Base-by-base conservation (phyloP, 208 protist species). In the Wallacemonas sp. region DNA sequence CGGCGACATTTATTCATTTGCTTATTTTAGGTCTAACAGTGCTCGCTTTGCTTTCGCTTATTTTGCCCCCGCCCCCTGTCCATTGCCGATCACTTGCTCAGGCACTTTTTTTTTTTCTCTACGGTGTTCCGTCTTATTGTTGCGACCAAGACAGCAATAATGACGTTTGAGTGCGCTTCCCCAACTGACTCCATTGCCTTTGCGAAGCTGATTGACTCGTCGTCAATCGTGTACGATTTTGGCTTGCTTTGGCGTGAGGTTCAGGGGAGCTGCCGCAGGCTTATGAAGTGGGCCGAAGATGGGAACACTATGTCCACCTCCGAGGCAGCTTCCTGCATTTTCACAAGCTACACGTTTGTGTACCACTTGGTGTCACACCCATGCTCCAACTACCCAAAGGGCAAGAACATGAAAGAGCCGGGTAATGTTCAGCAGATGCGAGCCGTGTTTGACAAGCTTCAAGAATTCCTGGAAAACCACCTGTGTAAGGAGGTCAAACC, bases 341-440 rank as follows among this genome's bases (percentile, higher is more conserved):
- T 5, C 26, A 55, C 48, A 14, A 31, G 70, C 3, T 77, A 81
- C 57, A 33, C 63, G 12, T 67, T 86, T 14, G 81, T 82, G 29
- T 82, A 86, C 41, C 81, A 86, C 31, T 63, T 86, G 14, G 62
- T 74, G 12, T 82, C 81, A 0, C 76, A 82, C 28, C 81, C 81
- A 14, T 82, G 72, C 61, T 68, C 25, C 25, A 79, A 82, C 44
- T 66, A 65, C 1, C 77, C 72, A 4, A 68, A 70, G 29, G 59
- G 66, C 20, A 67, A 71, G 23, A 64, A 77, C 22, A 41, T 74
- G 29, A 71, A 42, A 25, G 72, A 75, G 28, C 48, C 18, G 7
- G 48, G 18, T 3, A 42, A 61, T 10, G 64, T 68, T 12, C 64
- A 79, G 29, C 77, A 82, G 48, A 72, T 77, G 16, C 74, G 75